Evolutionary conservation across 192 early-diverging fungal species (phyloP).

Genomic region (Phlyctochytrium bullatum): DNA sequence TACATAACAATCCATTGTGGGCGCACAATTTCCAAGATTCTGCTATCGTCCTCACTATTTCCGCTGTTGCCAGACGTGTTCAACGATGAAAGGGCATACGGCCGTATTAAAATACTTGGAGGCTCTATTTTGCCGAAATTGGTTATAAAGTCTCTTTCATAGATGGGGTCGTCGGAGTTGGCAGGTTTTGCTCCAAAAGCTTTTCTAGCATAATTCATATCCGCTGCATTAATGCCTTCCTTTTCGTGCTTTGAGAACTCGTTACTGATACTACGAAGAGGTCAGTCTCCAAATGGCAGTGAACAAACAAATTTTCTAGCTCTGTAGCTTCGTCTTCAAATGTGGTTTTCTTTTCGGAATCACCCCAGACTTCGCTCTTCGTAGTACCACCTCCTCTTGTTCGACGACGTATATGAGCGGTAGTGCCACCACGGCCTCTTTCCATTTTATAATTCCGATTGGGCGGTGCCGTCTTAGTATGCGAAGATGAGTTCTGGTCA

Average conservation of each 20-base stretch:
- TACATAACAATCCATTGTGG: conserved; percentile 90
- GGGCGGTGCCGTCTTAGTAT: no score
- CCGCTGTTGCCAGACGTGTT: conserved; percentile 33
- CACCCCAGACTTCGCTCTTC: no score
- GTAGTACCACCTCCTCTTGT: no score
- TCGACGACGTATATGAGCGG: neutral
- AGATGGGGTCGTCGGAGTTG: neutral
- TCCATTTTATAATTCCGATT: neutral
- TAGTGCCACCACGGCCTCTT: neutral
- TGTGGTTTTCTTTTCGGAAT: no score
- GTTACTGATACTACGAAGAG: no score
- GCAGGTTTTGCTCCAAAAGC: conserved; percentile 14
- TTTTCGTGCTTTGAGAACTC: no score
- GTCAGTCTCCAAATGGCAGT: no score
- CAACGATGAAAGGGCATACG: conserved; percentile 34
- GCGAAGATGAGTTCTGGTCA: no score
- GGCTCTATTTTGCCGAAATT: conserved; percentile 30
- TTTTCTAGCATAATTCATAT: no score
- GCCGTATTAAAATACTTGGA: conserved; percentile 32
- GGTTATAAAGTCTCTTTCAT: conserved; percentile 30
- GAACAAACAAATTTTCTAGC: conserved; percentile 32
- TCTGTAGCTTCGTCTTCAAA: conserved; percentile 25
- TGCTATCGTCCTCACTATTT: conserved; percentile 63
- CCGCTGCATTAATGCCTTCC: no score
- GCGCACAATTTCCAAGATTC: conserved; percentile 60